phyloP scores from a whole-genome alignment of 2,329 filamentous ascomycete genomes.

The Clonostachys byssicola region DNA sequence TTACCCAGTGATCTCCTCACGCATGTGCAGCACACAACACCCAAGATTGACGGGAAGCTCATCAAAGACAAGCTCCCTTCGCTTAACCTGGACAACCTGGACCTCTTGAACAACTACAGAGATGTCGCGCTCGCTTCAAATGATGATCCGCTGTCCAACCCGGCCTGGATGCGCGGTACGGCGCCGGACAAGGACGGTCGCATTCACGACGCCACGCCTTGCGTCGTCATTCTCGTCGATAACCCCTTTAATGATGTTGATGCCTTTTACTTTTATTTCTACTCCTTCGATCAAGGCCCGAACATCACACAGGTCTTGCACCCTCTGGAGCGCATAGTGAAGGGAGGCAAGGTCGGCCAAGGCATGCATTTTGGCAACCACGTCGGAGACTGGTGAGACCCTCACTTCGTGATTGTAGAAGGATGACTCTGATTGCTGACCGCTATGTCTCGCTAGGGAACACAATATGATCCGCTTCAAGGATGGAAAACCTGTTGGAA shows the following conservation, averaged over 20 bases:
- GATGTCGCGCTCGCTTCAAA: constrained; percentile 10
- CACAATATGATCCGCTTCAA: constrained; percentile 5
- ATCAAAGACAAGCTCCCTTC: too few species aligned
- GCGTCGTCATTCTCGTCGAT: constrained; percentile 21
- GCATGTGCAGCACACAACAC: constrained; percentile 20
- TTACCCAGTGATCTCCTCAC: constrained; percentile 20
- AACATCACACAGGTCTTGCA: constrained; percentile 23
- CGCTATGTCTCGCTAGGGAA: constrained; percentile 5
- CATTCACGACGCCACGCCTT: constrained; percentile 12
- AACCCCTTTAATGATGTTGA: constrained; percentile 16
- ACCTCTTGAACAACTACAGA: not conserved
- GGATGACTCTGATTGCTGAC: too few species aligned
- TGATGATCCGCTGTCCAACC: constrained; percentile 16
- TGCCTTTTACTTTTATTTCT: constrained; percentile 27
- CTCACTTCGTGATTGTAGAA: too few species aligned
- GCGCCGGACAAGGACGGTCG: too few species aligned
- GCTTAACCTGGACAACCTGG: too few species aligned
- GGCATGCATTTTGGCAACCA: constrained; percentile 22
- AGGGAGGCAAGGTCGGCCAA: not conserved
- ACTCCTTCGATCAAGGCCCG: constrained; percentile 22
- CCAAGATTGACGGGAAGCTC: constrained; percentile 1
- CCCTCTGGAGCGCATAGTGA: constrained; percentile 14
- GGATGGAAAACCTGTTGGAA: constrained; percentile 14
- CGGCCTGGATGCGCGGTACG: constrained; percentile 17
- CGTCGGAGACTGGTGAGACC: constrained; percentile 7